These are phyloP conservation scores for Podochytrium sp. DNA, from an alignment of 192 early-diverging fungal genomes.

Conservation along the genomic window DNA sequence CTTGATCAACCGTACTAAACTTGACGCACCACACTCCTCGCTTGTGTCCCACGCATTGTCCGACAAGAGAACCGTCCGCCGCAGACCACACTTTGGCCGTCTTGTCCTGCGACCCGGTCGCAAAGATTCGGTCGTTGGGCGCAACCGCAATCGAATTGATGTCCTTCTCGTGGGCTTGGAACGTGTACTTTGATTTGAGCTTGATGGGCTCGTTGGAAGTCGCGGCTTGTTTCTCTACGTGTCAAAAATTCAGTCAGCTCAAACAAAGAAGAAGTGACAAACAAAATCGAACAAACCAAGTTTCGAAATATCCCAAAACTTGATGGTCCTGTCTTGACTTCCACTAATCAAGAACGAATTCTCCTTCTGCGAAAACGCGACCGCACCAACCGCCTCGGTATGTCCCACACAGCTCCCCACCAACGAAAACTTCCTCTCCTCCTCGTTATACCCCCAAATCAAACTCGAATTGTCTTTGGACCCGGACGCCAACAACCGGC, in stretches of 20 bases:
- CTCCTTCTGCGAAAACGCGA: slow-evolving; percentile 73
- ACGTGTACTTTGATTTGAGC: slow-evolving; percentile 78
- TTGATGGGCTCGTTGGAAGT: slow-evolving; percentile 35
- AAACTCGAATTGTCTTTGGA: slow-evolving; percentile 87
- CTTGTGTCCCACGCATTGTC: slow-evolving; percentile 86
- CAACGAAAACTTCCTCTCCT: slow-evolving; percentile 40
- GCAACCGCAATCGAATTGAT: slow-evolving; percentile 92
- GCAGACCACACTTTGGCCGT: slow-evolving; percentile 74
- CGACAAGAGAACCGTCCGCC: slow-evolving; percentile 76
- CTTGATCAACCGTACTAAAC: slow-evolving; percentile 96
- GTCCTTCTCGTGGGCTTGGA: slow-evolving; percentile 95
- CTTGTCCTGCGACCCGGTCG: slow-evolving; percentile 94
- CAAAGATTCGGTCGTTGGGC: slow-evolving; percentile 91
- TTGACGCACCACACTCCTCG: slow-evolving; percentile 93
- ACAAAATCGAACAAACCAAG: slow-evolving; percentile 1
- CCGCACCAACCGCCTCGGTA: slow-evolving; percentile 89
- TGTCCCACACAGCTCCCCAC: slow-evolving; percentile 85
- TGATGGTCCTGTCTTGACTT: slow-evolving; percentile 93
- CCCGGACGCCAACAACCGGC: slow-evolving; percentile 79
- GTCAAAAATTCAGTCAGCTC: background rate
- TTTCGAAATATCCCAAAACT: slow-evolving; percentile 82
- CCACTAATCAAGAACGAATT: slow-evolving; percentile 79
- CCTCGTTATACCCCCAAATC: slow-evolving; percentile 74
- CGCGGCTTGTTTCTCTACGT: background rate
- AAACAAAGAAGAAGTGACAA: background rate